phyloP scores from a whole-genome alignment of 495 filamentous ascomycete species.

The Aspergillus sclerotioniger region DNA sequence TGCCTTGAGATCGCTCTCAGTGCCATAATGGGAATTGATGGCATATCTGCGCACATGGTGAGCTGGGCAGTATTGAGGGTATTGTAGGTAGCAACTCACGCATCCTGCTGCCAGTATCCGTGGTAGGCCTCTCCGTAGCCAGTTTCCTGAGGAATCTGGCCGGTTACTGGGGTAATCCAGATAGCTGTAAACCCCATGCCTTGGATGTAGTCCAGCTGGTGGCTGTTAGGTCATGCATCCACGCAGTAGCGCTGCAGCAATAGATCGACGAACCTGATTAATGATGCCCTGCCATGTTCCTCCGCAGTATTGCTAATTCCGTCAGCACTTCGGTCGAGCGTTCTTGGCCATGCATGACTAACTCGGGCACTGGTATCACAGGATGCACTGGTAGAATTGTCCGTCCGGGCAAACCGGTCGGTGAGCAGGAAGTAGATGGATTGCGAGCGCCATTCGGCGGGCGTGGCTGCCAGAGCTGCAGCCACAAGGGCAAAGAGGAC shows the following conservation, averaged over 20 bases:
- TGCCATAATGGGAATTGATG: slow-evolving; percentile 12
- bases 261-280: slow-evolving; percentile 47
- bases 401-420: slow-evolving; percentile 69
- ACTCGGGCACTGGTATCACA: slow-evolving; percentile 47
- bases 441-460: slow-evolving; percentile 58
- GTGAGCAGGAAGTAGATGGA: slow-evolving; percentile 75
- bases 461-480: slow-evolving; percentile 36
- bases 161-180: slow-evolving; percentile 77
- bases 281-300: slow-evolving; percentile 74
- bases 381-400: slow-evolving; percentile 58
- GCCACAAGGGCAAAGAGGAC: slow-evolving; percentile 23
- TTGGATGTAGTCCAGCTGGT: slow-evolving; percentile 56
- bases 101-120: slow-evolving; percentile 73
- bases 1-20: not conserved
- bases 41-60: slow-evolving; percentile 5
- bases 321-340: slow-evolving; percentile 2
- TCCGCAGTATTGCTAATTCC: slow-evolving; percentile 61
- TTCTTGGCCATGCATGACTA: not conserved
- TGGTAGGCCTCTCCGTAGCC: slow-evolving; percentile 62
- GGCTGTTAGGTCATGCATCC: slow-evolving; percentile 9
- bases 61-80: not conserved
- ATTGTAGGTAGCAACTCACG: slow-evolving; percentile 31
- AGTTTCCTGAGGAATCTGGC: slow-evolving; percentile 53
- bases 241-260: not conserved
- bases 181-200: slow-evolving; percentile 79